Evolutionary conservation across 2,329 filamentous ascomycete species (phyloP).

Genomic region (Chalara sp.): DNA sequence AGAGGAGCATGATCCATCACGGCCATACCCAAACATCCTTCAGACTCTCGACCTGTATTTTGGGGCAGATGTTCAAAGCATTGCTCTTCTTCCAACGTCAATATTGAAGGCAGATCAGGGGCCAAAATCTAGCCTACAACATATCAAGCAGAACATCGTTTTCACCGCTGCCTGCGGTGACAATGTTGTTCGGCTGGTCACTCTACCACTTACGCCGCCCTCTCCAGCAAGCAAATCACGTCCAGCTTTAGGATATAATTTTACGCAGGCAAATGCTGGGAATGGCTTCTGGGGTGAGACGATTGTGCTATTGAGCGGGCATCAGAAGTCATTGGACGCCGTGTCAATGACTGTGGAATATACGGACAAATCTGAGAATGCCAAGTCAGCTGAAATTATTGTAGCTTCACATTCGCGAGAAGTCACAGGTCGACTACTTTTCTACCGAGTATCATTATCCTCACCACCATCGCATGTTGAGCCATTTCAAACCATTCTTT

Average conservation of each 20-base stretch:
- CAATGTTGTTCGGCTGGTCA: constrained; percentile 49
- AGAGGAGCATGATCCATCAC: constrained; percentile 25
- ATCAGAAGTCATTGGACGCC: constrained; percentile 45
- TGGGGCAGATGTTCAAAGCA: constrained; percentile 46
- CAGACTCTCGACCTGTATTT: constrained; percentile 57
- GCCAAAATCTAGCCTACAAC: constrained; percentile 35
- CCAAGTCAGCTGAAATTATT: constrained; percentile 38
- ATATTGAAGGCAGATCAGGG: constrained; percentile 42
- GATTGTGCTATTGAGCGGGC: constrained; percentile 46
- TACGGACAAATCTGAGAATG: constrained; percentile 8
- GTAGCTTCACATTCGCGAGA: constrained; percentile 55
- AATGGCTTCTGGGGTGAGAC: constrained; percentile 59
- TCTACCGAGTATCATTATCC: constrained; percentile 49
- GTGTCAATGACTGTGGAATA: constrained; percentile 44
- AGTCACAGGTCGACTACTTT: constrained; percentile 48
- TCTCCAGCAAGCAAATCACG: constrained; percentile 52
- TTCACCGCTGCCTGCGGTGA: constrained; percentile 55
- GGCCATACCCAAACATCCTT: constrained; percentile 45
- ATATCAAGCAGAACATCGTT: constrained; percentile 51
- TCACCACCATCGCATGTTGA: constrained; percentile 27
- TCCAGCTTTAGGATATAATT: constrained; percentile 41
- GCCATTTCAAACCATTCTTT: constrained; percentile 55
- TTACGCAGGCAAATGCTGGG: constrained; percentile 48
- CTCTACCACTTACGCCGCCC: constrained; percentile 53
- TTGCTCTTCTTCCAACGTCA: constrained; percentile 48